Evolutionary conservation across 805 yeast species (phyloP).

Genomic region (Candida koratica): DNA sequence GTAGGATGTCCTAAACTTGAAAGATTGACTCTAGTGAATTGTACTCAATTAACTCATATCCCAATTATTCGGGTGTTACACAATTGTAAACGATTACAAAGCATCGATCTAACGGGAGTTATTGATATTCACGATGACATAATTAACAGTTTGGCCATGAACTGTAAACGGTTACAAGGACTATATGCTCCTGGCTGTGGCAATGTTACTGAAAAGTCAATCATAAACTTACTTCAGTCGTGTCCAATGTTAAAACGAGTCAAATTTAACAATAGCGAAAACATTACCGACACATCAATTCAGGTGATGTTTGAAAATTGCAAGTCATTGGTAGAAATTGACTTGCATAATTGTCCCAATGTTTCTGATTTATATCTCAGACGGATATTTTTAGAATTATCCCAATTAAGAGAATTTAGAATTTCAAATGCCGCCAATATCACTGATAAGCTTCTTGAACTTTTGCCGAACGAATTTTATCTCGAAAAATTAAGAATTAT

Average conservation of each 20-base stretch:
- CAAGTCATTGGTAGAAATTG: slow-evolving; percentile 81
- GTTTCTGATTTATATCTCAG: slow-evolving; percentile 63
- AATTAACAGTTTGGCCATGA: slow-evolving; percentile 59
- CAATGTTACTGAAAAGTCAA: slow-evolving; percentile 61
- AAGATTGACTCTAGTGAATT: slow-evolving; percentile 79
- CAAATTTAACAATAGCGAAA: slow-evolving; percentile 68
- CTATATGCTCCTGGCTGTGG: slow-evolving; percentile 84
- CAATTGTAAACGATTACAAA: slow-evolving; percentile 69
- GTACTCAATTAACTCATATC: slow-evolving; percentile 56
- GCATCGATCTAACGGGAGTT: slow-evolving; percentile 84
- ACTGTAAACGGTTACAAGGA: slow-evolving; percentile 81
- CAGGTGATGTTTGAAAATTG: slow-evolving; percentile 63
- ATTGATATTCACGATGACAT: slow-evolving; percentile 61
- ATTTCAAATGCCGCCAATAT: slow-evolving; percentile 69
- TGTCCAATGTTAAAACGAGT: slow-evolving; percentile 80
- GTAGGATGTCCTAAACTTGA: slow-evolving; percentile 74
- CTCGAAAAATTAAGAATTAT: slow-evolving; percentile 72
- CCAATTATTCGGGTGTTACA: slow-evolving; percentile 61
- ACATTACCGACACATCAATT: slow-evolving; percentile 62
- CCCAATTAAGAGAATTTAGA: slow-evolving; percentile 80
- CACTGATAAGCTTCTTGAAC: slow-evolving; percentile 60
- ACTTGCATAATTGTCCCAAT: slow-evolving; percentile 75
- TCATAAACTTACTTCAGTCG: slow-evolving; percentile 50
- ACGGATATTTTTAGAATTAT: slow-evolving; percentile 53
- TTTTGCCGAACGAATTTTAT: slow-evolving; percentile 44